Percentiles rank a stretch among this genome's conserved stretches.
Conservation (phyloP, 306 rosid species). For the Quercus engelmannii region DNA sequence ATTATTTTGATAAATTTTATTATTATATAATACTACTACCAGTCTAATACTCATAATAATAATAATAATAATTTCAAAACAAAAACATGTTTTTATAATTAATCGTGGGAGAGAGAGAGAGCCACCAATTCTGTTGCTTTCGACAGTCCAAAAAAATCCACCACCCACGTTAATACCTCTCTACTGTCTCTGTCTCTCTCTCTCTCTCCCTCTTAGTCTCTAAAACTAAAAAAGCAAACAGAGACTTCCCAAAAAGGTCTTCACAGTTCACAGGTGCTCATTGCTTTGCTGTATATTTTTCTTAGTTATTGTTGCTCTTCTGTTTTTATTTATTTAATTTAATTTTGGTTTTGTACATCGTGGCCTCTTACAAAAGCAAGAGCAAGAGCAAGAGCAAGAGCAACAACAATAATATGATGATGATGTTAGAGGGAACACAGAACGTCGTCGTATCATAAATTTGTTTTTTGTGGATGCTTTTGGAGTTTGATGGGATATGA, state of each 20-base stretch:
- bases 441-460: not conserved
- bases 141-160: not conserved
- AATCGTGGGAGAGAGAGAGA: not conserved
- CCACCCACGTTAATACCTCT: not conserved
- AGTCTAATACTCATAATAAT: no score
- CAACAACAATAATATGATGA: not conserved
- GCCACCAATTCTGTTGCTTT: not conserved
- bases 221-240: no score
- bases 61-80: not conserved
- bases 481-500: constrained; percentile 15
- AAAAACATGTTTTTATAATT: not conserved
- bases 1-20: no score
- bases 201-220: not conserved
- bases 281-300: no score
- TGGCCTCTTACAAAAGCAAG: not conserved
- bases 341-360: not conserved
- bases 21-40: no score
- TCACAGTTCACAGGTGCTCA: not conserved
- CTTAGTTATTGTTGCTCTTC: not conserved
- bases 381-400: no score
- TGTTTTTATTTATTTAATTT: not conserved
- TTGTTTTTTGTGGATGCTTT: not conserved
- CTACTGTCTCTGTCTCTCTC: not conserved
- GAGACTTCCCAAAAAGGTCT: not conserved
- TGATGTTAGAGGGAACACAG: not conserved